phyloP scores from a whole-genome alignment of 1,284 basidiomycete species.

The Apiotrichum sp. region DNA sequence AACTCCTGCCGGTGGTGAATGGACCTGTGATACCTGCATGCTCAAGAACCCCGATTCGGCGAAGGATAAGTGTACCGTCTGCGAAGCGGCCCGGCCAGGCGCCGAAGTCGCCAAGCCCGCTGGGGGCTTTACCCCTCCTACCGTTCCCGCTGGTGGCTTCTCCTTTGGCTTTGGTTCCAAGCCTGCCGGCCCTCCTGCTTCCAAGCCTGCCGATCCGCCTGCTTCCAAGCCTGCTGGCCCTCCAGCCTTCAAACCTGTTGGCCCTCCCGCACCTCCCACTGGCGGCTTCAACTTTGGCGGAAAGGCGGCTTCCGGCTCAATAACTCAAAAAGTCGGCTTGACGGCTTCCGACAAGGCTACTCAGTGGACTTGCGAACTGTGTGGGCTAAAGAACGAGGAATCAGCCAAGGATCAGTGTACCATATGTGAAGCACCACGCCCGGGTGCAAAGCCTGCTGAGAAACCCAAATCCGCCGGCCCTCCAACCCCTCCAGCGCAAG shows the following conservation, averaged over 20 bases:
- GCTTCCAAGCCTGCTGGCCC: not conserved
- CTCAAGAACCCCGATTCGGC: slow-evolving; percentile 49
- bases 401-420: slow-evolving; percentile 51
- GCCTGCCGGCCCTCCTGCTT: not conserved
- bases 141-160: slow-evolving; percentile 1
- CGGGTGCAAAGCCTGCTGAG: not conserved
- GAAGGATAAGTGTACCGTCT: slow-evolving; percentile 51
- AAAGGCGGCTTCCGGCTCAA: slow-evolving; percentile 2
- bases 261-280: not conserved
- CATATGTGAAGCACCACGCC: slow-evolving; percentile 51
- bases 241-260: not conserved
- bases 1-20: slow-evolving; percentile 20
- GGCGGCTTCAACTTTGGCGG: slow-evolving; percentile 6
- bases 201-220: not conserved
- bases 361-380: slow-evolving; percentile 52
- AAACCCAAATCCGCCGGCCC: not conserved
- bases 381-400: slow-evolving; percentile 50
- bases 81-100: slow-evolving; percentile 48
- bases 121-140: not conserved
- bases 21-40: slow-evolving; percentile 51
- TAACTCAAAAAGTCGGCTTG: not conserved
- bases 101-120: slow-evolving; percentile 7
- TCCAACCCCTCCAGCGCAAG: not conserved
- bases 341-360: slow-evolving; percentile 4
- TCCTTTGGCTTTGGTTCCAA: slow-evolving; percentile 8